Evolutionary conservation across 164 flowering plant species (phyloP).

Genomic region (Piper betle): DNA sequence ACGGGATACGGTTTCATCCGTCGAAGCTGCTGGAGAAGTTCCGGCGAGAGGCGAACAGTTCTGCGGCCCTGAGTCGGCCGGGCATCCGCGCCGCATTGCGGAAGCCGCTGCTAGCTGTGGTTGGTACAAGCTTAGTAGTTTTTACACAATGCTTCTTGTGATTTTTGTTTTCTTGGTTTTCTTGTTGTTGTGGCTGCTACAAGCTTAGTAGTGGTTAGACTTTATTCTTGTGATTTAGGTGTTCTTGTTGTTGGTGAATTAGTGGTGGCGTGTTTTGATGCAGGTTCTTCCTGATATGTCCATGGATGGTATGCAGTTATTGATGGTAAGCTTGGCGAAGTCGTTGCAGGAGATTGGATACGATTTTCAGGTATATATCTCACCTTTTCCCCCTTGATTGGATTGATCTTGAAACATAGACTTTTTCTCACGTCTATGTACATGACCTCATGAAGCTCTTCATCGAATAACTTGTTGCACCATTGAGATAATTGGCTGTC

Average conservation of each 20-base stretch:
- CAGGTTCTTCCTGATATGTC: conserved; percentile 82
- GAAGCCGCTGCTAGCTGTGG: conserved; percentile 88
- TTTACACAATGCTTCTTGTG: not conserved
- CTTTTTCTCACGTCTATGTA: no score
- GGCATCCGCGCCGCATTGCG: conserved; percentile 40
- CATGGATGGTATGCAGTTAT: conserved; percentile 56
- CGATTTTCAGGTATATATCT: conserved; percentile 47
- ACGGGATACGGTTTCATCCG: conserved; percentile 50
- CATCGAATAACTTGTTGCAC: no score
- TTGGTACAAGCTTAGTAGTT: conserved; percentile 17
- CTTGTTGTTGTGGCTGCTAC: conserved; percentile 29
- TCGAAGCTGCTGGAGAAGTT: conserved; percentile 46
- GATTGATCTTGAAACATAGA: no score
- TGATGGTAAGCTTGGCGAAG: conserved; percentile 65
- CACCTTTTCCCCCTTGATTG: no score
- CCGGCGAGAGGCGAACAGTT: conserved; percentile 25
- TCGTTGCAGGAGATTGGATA: conserved; percentile 80
- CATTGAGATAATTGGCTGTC: no score
- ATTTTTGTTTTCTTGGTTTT: not conserved
- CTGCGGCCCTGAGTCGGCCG: conserved; percentile 19
- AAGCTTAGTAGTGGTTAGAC: not conserved
- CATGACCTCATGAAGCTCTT: no score
- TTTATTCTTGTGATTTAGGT: not conserved
- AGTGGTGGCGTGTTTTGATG: conserved; percentile 8
- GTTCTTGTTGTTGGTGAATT: conserved; percentile 1